Evolutionary conservation across 805 yeast species (phyloP), one percentile per base, ranked within the genome.

Genomic region (Candida chilensis): DNA sequence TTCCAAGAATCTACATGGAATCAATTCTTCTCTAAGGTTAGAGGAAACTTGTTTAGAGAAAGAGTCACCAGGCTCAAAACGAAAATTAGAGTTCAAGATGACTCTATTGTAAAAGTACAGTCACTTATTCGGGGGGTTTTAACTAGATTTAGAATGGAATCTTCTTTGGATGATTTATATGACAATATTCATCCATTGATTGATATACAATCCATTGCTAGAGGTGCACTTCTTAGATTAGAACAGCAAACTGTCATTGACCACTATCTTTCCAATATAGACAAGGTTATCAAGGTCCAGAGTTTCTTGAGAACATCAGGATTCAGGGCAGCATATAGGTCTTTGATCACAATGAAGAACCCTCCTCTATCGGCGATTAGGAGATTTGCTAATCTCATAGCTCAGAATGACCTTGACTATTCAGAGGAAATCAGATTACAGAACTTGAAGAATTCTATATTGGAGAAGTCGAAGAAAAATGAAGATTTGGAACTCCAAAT

Each of bases 331-430:
- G 92, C 95, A 2, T 92, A 85, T 53, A 71, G 69, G 35, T 71
- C 83, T 2, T 59, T 92, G 33, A 71, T 84, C 29, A 67, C 71
- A 7, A 75, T 71, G 50, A 70, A 67, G 22, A 78, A 82, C 43
- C 96, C 97, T 1, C 82, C 94, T 0, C 54, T 92, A 29, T 57
- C 77, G 19, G 82, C 85, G 1, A 78, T 92, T 16, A 71, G 76
- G 41, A 77, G 74, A 34, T 92, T 87, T 53, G 82, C 88, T 3
- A 72, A 74, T 40, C 54, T 92, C 25, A 54, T 92, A 27, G 78
- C 81, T 34, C 86, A 78, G 38, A 75, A 72, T 36, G 84, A 79
- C 31, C 61, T 66, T 10, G 95, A 85, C 44, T 78, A 78, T 47
- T 82, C 76, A 30, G 79, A 81, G 36, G 95, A 86, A 41, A 63